A percentile compares a stretch with the other conserved stretches of the same genome.
Conservation (phyloP, 805 yeast species). For the Kazachstania martiniae region DNA sequence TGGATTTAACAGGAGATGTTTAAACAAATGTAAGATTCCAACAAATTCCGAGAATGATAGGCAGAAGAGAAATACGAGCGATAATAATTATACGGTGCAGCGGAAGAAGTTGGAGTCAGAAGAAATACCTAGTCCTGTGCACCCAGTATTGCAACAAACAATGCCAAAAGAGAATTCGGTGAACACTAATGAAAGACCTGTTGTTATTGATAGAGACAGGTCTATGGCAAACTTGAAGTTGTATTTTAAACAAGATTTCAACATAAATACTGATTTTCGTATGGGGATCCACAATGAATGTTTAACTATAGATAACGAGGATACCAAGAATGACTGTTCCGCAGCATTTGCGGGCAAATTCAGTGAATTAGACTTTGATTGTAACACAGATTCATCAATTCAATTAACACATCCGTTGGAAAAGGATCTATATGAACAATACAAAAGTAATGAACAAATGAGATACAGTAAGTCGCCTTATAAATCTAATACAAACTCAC, state of each 20-base stretch:
- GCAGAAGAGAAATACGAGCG: neutral
- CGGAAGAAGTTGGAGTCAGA: too few relatives aligned
- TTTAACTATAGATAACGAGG: neutral
- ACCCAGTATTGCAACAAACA: too few relatives aligned
- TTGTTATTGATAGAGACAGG: neutral
- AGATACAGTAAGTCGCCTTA: too few relatives aligned
- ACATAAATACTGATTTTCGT: neutral
- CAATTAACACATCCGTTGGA: too few relatives aligned
- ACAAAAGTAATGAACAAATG: too few relatives aligned
- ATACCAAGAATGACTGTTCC: neutral
- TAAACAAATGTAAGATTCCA: neutral
- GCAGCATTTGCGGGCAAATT: constrained; percentile 7
- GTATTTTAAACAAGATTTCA: neutral
- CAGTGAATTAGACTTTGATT: constrained; percentile 6
- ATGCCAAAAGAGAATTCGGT: neutral
- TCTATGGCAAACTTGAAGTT: neutral
- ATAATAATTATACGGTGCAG: too few relatives aligned
- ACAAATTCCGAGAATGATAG: neutral
- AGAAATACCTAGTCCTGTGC: too few relatives aligned
- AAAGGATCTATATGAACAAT: too few relatives aligned
- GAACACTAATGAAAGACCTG: neutral
- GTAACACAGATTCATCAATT: neutral
- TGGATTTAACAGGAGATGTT: neutral
- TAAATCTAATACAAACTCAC: too few relatives aligned
- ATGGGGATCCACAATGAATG: too few relatives aligned